Conservation (phyloP, 2,329 filamentous ascomycete genomes). For the Cladosporium sp. region DNA sequence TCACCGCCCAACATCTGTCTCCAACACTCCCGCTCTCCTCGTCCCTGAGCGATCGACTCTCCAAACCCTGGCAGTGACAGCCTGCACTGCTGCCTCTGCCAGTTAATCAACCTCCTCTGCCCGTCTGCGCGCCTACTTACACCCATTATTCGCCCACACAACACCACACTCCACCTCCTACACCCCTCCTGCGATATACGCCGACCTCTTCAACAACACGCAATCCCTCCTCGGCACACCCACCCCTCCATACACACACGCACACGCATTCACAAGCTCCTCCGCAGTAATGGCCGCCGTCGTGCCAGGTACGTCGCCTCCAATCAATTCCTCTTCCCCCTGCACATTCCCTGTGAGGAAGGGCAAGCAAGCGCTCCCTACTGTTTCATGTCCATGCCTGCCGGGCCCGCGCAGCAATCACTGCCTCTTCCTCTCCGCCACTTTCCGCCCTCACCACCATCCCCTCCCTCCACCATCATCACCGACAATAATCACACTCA, state of each 20-base stretch:
- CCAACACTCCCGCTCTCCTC: too few relatives aligned
- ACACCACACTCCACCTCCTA: background rate
- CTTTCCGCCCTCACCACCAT: background rate
- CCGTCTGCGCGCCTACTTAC: too few relatives aligned
- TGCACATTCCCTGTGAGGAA: slow-evolving; percentile 12
- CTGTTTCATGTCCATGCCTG: slow-evolving; percentile 13
- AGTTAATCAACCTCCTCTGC: too few relatives aligned
- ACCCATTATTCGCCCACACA: too few relatives aligned
- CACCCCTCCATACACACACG: background rate
- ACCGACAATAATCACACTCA: background rate
- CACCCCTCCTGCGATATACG: too few relatives aligned
- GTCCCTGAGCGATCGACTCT: too few relatives aligned
- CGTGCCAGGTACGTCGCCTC: slow-evolving; percentile 11
- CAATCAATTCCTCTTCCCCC: background rate
- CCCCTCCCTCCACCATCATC: background rate
- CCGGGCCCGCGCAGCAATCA: slow-evolving; percentile 6
- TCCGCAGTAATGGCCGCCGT: slow-evolving; percentile 7
- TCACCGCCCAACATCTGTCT: too few relatives aligned
- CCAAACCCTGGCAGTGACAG: too few relatives aligned
- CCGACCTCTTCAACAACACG: too few relatives aligned
- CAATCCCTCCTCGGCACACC: background rate
- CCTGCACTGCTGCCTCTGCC: too few relatives aligned
- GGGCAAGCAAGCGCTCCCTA: slow-evolving; percentile 12
- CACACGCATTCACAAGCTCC: background rate
- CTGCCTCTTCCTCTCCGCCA: background rate